These are phyloP conservation scores for Metarhizium sp. DNA, from an alignment of 2,329 filamentous ascomycete genomes.

Conservation along the genomic window DNA sequence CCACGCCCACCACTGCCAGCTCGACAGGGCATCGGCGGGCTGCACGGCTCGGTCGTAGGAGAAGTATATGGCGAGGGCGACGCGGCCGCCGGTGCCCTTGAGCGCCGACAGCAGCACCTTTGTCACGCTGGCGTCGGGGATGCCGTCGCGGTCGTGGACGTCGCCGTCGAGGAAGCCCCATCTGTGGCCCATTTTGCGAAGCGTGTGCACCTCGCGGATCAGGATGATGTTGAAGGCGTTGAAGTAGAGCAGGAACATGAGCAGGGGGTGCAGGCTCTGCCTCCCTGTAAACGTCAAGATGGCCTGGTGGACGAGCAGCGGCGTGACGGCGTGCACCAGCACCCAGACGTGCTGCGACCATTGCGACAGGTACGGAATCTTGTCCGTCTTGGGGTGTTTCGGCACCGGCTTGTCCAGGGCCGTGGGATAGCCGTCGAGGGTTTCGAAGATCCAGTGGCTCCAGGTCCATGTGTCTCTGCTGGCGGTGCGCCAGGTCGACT, in stretches of 20 bases:
- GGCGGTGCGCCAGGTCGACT: slow-evolving; percentile 1
- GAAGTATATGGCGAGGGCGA: slow-evolving; percentile 18
- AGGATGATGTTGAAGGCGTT: slow-evolving; percentile 4
- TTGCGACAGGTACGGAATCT: slow-evolving; percentile 24
- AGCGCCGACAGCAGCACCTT: slow-evolving; percentile 24
- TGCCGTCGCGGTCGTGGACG: slow-evolving; percentile 20
- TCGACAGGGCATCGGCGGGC: slow-evolving; percentile 7
- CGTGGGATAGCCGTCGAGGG: not conserved
- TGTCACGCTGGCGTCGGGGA: slow-evolving; percentile 27
- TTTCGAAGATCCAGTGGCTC: slow-evolving; percentile 1
- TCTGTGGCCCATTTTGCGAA: slow-evolving; percentile 24
- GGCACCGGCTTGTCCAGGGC: not conserved
- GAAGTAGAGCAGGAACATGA: slow-evolving; percentile 1
- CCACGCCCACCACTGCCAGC: slow-evolving; percentile 19
- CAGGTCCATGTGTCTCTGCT: not conserved
- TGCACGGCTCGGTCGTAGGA: slow-evolving; percentile 1
- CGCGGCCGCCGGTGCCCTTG: slow-evolving; percentile 22
- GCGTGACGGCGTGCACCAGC: slow-evolving; percentile 25
- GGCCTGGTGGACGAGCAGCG: slow-evolving; percentile 26
- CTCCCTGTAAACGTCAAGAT: not conserved
- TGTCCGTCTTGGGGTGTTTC: slow-evolving; percentile 1
- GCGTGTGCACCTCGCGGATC: not conserved
- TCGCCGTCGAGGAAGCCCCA: slow-evolving; percentile 31
- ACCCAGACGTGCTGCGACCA: slow-evolving; percentile 29
- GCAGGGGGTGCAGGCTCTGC: not conserved